Evolutionary conservation across 176 grass and related monocot species (phyloP).

Genomic region (Lolium multiflorum): DNA sequence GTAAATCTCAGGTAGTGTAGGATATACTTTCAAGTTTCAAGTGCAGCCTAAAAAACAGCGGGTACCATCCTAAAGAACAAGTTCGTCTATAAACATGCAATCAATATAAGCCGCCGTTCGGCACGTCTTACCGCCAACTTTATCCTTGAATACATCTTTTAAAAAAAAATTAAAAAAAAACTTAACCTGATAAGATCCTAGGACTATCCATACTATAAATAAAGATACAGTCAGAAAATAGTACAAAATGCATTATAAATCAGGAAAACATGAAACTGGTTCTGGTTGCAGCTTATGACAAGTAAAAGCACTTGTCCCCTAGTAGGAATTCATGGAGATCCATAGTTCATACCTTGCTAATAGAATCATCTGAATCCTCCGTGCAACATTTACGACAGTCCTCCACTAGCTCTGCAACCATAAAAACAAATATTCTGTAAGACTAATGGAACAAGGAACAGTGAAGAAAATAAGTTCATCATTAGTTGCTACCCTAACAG

Average conservation of each 20-base stretch:
- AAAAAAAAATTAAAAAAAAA: conserved; percentile 26
- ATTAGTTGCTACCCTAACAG: background rate
- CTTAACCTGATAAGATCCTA: background rate
- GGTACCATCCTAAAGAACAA: conserved; percentile 23
- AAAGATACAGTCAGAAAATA: background rate
- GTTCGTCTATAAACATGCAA: background rate
- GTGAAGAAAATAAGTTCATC: background rate
- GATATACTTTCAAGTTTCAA: conserved; percentile 4
- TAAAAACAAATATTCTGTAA: conserved; percentile 11
- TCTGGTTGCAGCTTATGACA: background rate
- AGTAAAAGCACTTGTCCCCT: conserved; percentile 20
- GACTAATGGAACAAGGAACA: background rate
- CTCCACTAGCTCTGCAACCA: conserved; percentile 75
- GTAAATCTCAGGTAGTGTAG: background rate
- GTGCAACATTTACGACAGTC: conserved; percentile 95
- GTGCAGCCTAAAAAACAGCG: background rate
- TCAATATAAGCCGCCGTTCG: background rate
- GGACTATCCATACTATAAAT: background rate
- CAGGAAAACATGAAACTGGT: background rate
- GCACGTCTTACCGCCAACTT: background rate
- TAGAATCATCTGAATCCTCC: conserved; percentile 96
- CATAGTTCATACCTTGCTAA: conserved; percentile 77
- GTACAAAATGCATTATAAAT: background rate
- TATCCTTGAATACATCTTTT: conserved; percentile 6
- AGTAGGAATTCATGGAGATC: background rate